Evolutionary conservation across 257 asterid species (phyloP).

Genomic region (Rubia yunnanensis): DNA sequence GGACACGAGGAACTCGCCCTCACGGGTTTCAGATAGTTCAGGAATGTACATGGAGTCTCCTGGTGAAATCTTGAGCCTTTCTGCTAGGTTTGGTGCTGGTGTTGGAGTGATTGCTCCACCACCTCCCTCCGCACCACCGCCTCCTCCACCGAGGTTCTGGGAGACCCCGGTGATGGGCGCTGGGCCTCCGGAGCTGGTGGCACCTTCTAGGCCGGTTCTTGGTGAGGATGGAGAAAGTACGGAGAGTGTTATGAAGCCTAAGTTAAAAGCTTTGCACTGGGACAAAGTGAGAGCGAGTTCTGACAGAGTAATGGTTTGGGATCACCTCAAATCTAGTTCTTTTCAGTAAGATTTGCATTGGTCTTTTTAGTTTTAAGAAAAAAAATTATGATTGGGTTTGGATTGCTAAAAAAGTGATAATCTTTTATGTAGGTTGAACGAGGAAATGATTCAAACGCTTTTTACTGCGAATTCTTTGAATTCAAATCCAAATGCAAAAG

Average conservation of each 20-base stretch:
- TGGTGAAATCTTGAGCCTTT: constrained; percentile 12
- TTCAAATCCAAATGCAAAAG: constrained; percentile 30
- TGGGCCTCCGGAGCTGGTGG: constrained; percentile 60
- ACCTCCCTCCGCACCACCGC: constrained; percentile 43
- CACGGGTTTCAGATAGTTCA: constrained; percentile 42
- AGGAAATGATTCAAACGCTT: constrained; percentile 69
- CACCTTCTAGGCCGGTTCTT: constrained; percentile 37
- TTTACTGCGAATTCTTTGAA: constrained; percentile 42
- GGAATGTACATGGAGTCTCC: constrained; percentile 19
- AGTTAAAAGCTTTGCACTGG: constrained; percentile 81
- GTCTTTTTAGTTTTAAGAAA: neutral
- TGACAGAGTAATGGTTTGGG: constrained; percentile 77
- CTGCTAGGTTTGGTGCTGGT: constrained; percentile 7
- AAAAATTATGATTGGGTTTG: neutral
- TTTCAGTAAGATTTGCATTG: constrained; percentile 47
- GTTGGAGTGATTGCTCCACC: constrained; percentile 16
- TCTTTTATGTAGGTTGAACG: constrained; percentile 51
- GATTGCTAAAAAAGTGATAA: neutral
- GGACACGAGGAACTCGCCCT: constrained; percentile 45
- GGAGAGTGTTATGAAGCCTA: constrained; percentile 40
- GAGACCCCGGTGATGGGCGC: constrained; percentile 33
- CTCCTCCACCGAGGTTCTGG: constrained; percentile 36
- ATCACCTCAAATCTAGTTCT: constrained; percentile 61
- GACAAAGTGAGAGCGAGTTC: constrained; percentile 79
- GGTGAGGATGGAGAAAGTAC: constrained; percentile 24